Evolutionary conservation across 331 rosid species (phyloP).

Genomic region (Telfairia occidentalis): DNA sequence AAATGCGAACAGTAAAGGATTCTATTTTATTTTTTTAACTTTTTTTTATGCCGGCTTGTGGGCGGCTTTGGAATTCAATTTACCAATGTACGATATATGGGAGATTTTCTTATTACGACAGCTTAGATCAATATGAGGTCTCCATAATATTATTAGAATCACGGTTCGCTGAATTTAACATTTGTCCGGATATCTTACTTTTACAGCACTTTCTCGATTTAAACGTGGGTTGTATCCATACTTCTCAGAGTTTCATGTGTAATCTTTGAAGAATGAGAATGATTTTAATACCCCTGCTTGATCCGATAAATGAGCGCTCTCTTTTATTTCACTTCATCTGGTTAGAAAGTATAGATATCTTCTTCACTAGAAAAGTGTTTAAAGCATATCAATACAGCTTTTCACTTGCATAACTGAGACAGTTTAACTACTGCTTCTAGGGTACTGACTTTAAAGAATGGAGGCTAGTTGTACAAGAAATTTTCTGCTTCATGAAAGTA

Average conservation of each 20-base stretch:
- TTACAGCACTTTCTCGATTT: not conserved
- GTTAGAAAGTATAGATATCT: not conserved
- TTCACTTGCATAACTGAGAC: slow-evolving; percentile 8
- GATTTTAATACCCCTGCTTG: not conserved
- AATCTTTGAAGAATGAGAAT: not conserved
- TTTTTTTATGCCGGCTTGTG: not conserved
- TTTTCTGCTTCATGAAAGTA: slow-evolving; percentile 65
- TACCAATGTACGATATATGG: not conserved
- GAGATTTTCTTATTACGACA: not conserved
- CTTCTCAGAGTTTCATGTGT: not conserved
- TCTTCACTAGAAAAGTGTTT: not conserved
- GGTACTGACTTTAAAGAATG: slow-evolving; percentile 87
- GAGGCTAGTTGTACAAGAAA: slow-evolving; percentile 93
- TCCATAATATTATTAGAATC: not conserved
- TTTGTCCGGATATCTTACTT: not conserved
- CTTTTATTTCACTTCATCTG: not conserved
- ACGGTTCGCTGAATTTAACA: not conserved
- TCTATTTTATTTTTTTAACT: not conserved
- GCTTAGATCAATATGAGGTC: not conserved
- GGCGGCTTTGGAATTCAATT: not conserved
- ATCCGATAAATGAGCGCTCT: not conserved
- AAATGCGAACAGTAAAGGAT: not conserved
- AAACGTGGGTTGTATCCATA: not conserved
- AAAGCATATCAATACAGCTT: not conserved
- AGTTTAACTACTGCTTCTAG: slow-evolving; percentile 37